Evolutionary conservation across 2,329 filamentous ascomycete species (phyloP).

Genomic region (Xylaria hypoxylon): DNA sequence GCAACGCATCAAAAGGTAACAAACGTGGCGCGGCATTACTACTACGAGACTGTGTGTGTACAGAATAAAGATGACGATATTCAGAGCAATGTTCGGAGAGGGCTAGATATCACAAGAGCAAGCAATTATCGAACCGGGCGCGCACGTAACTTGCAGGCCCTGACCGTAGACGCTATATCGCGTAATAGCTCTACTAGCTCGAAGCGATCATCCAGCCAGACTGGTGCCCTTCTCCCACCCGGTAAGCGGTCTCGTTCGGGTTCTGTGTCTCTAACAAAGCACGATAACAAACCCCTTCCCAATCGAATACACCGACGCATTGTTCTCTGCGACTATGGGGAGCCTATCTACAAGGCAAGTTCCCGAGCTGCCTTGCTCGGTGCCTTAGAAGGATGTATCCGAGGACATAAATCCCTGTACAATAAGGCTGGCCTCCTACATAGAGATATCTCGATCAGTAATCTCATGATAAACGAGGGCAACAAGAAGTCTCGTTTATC

Average conservation of each 20-base stretch:
- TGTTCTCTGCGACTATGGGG: constrained; percentile 53
- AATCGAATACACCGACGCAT: constrained; percentile 56
- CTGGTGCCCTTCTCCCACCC: constrained; percentile 25
- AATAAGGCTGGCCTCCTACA: constrained; percentile 53
- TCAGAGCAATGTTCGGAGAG: constrained; percentile 48
- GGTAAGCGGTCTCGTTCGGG: constrained; percentile 27
- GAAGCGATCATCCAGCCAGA: constrained; percentile 31
- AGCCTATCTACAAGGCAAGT: constrained; percentile 54
- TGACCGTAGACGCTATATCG: constrained; percentile 17
- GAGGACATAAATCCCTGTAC: constrained; percentile 50
- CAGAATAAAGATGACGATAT: constrained; percentile 52
- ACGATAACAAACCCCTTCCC: constrained; percentile 28
- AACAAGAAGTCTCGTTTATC: constrained; percentile 49
- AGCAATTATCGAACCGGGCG: constrained; percentile 26
- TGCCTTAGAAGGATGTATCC: constrained; percentile 52
- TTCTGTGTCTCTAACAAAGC: constrained; percentile 27
- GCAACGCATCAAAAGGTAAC: constrained; percentile 52
- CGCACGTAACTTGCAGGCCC: neutral
- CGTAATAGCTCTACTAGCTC: constrained; percentile 22
- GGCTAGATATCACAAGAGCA: constrained; percentile 49
- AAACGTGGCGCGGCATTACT: constrained; percentile 57
- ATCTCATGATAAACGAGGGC: constrained; percentile 57
- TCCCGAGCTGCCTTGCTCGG: constrained; percentile 50
- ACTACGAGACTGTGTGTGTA: constrained; percentile 56
- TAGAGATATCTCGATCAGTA: constrained; percentile 55